Evolutionary conservation across 176 grass and related monocot species (phyloP), one percentile per base, ranked within the genome.

Genomic region (Coix lacrymajobi): DNA sequence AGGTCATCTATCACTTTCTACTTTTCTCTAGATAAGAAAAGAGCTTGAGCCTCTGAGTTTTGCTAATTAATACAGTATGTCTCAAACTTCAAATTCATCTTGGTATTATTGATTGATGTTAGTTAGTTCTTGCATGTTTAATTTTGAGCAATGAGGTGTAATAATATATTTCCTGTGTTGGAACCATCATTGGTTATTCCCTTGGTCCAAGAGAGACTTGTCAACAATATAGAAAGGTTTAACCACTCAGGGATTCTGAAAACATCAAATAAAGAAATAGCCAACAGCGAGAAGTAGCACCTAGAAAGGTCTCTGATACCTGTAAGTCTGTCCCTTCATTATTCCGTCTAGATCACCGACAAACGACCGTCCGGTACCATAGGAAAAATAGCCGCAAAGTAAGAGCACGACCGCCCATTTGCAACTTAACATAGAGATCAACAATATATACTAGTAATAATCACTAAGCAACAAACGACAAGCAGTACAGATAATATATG

Each of bases 301-400:
- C 19, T 76, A 69, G n/a, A n/a, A n/a, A n/a, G n/a, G 83, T 70
- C 7, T 77, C 4, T 71, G 70, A 70, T 81, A 24, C 77, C 76
- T 66, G 40, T 54, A 46, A 81, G 69, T 69, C 6, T 84, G 81
- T 79, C 38, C 28, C 33, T 69, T 68, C 41, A 52, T 85, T 75
- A 77, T 82, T 81, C 72, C 8, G 77, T 81, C 71, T 57, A 83
- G 79, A 90, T 67, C 88, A 86, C 84, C 83, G 60, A 86, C 79
- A 86, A 72, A 86, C 29, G 13, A 58, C 73, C 56, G 78, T 79
- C 88, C 13, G 30, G 73, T 86, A 86, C 73, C 71, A 82, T 86
- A 20, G 30, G 60, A 73, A 64, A 77, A 33, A 81, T 51, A 86
- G n/a, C 64, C n/a, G 13, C 67, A 81, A 73, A 84, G 67, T 29